These are phyloP conservation scores for Tausonia pullulans DNA, from an alignment of 1,284 basidiomycete species.

Conservation along the genomic window DNA sequence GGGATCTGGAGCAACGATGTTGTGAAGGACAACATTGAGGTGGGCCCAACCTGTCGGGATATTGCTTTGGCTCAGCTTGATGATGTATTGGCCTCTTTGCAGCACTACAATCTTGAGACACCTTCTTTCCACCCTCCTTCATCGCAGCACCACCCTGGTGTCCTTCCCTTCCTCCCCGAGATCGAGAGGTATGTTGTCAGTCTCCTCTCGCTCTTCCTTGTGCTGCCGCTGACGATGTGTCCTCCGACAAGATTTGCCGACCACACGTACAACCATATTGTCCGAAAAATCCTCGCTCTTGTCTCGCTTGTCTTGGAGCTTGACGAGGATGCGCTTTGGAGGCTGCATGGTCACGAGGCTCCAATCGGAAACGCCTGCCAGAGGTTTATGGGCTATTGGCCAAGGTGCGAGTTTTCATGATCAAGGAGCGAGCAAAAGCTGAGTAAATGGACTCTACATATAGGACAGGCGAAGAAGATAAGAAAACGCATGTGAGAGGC, in stretches of 20 bases:
- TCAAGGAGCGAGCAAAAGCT: no score
- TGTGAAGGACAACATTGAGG: conserved; percentile 32
- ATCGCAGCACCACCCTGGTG: background rate
- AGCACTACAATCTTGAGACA: conserved; percentile 34
- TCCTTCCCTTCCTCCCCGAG: conserved; percentile 24
- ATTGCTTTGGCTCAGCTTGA: no score
- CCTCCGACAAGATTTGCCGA: conserved; percentile 22
- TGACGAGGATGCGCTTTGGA: conserved; percentile 31
- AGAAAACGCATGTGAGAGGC: no score
- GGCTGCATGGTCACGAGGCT: conserved; percentile 26
- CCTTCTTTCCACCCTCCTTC: conserved; percentile 22
- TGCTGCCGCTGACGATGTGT: no score
- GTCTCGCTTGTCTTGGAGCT: conserved; percentile 32
- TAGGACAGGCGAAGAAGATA: no score
- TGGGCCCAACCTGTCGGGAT: background rate
- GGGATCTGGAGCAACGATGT: conserved; percentile 33
- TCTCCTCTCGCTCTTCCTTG: no score
- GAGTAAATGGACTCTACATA: no score
- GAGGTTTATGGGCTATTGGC: conserved; percentile 31
- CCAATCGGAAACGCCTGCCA: conserved; percentile 30
- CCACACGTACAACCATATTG: conserved; percentile 31
- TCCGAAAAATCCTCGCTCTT: conserved; percentile 31
- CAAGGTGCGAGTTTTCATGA: no score
- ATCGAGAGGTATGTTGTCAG: conserved; percentile 21
- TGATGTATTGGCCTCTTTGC: background rate